Percentiles rank a stretch among this genome's conserved stretches.
These are phyloP conservation scores for Hygrocybe coccinea DNA, from an alignment of 768 basidiomycete species.

Conservation along the genomic window DNA sequence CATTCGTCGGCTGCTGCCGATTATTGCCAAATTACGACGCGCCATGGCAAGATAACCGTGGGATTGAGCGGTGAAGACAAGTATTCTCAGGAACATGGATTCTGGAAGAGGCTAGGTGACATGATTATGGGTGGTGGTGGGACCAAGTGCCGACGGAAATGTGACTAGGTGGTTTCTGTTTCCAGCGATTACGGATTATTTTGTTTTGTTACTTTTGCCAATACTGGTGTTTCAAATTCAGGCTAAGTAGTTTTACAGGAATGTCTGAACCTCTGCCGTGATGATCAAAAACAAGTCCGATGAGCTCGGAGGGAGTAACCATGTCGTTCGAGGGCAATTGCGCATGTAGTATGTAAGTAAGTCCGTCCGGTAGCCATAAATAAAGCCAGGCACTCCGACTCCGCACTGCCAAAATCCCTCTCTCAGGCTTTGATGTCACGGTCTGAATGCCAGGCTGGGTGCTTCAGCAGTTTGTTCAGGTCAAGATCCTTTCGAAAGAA, in stretches of 20 bases:
- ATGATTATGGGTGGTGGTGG: not conserved
- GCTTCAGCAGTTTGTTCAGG: not conserved
- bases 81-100: not conserved
- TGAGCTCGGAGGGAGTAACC: no score
- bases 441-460: no score
- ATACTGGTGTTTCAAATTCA: not conserved
- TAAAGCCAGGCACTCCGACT: no score
- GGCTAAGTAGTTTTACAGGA: no score
- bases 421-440: no score
- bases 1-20: conserved; percentile 24
- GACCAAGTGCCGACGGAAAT: not conserved
- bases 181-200: not conserved
- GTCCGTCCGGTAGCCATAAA: no score
- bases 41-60: conserved; percentile 38
- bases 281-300: no score
- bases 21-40: conserved; percentile 37
- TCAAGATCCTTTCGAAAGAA: not conserved
- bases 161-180: not conserved
- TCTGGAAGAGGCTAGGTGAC: conserved; percentile 3
- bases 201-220: not conserved
- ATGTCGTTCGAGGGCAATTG: no score
- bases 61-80: conserved; percentile 42
- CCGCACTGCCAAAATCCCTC: no score
- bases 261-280: no score
- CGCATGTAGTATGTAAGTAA: no score